Conservation (phyloP, 2,329 filamentous ascomycete genomes). For the Penicillium sp. region DNA sequence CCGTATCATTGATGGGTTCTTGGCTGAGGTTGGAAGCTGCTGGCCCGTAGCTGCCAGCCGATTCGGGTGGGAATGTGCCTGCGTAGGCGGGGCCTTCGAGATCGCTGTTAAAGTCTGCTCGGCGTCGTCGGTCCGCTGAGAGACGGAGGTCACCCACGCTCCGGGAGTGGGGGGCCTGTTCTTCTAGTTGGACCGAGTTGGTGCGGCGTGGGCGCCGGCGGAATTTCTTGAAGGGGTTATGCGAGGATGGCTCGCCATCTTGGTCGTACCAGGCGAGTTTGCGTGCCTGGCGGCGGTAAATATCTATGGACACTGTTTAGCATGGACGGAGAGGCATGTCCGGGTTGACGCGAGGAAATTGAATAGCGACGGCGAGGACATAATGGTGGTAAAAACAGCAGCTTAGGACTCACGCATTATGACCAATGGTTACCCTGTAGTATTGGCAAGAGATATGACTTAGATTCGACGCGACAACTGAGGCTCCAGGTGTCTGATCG, state of each 20-base stretch:
- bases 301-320: slow-evolving; percentile 32
- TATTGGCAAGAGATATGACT: not conserved
- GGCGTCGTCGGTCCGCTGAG: slow-evolving; percentile 26
- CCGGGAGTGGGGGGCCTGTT: slow-evolving; percentile 21
- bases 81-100: slow-evolving; percentile 27
- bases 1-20: slow-evolving; percentile 32
- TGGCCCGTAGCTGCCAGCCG: slow-evolving; percentile 25
- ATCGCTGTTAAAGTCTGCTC: slow-evolving; percentile 27
- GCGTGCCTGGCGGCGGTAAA: slow-evolving; percentile 40
- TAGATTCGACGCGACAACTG: not conserved
- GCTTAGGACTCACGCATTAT: slow-evolving; percentile 5
- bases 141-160: slow-evolving; percentile 28
- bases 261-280: slow-evolving; percentile 46
- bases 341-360: not conserved
- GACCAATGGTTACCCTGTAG: not conserved
- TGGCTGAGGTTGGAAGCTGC: slow-evolving; percentile 32
- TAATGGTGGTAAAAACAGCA: not conserved
- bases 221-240: slow-evolving; percentile 47
- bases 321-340: not conserved
- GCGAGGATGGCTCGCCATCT: slow-evolving; percentile 37
- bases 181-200: slow-evolving; percentile 35
- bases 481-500: not conserved
- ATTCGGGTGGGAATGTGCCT: slow-evolving; percentile 28
- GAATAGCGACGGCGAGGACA: not conserved
- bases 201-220: slow-evolving; percentile 29